A percentile compares a stretch with the other conserved stretches of the same genome.
Evolutionary conservation across 441 rosid genomes (phyloP).

Genomic region (Raphanus hybrid): DNA sequence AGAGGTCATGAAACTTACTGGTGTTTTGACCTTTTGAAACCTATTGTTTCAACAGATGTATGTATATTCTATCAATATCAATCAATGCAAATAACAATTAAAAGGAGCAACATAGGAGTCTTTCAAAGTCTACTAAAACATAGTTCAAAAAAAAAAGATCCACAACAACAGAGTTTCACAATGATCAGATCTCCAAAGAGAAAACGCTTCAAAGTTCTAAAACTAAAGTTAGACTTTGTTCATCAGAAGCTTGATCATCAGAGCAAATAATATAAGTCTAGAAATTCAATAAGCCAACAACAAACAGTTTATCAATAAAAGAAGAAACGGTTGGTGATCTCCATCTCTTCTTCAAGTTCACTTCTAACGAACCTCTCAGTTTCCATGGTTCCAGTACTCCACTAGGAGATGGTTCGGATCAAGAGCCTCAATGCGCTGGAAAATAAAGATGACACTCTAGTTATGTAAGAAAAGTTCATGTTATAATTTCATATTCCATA

Average conservation of each 20-base stretch:
- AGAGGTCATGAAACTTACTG: conserved; percentile 6
- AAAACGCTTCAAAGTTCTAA: neutral
- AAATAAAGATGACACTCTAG: conserved; percentile 10
- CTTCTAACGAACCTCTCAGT: neutral
- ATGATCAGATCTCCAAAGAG: neutral
- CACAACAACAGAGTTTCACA: neutral
- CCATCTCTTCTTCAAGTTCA: conserved; percentile 13
- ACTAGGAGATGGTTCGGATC: conserved; percentile 65
- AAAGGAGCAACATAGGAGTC: neutral
- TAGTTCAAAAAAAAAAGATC: neutral
- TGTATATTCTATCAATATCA: neutral
- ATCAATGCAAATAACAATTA: neutral
- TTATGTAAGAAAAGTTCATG: no score
- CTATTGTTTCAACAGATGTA: neutral
- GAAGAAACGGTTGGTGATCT: neutral
- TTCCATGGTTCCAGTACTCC: conserved; percentile 76
- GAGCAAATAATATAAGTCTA: conserved; percentile 10
- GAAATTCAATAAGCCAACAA: neutral
- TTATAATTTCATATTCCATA: neutral
- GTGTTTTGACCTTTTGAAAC: no score
- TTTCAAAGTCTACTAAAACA: neutral
- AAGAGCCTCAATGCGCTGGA: conserved; percentile 79
- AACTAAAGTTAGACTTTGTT: neutral
- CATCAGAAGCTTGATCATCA: neutral
- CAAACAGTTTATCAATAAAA: neutral